Conservation (phyloP, 179 eudicot genomes). For the Silene coronaria region DNA sequence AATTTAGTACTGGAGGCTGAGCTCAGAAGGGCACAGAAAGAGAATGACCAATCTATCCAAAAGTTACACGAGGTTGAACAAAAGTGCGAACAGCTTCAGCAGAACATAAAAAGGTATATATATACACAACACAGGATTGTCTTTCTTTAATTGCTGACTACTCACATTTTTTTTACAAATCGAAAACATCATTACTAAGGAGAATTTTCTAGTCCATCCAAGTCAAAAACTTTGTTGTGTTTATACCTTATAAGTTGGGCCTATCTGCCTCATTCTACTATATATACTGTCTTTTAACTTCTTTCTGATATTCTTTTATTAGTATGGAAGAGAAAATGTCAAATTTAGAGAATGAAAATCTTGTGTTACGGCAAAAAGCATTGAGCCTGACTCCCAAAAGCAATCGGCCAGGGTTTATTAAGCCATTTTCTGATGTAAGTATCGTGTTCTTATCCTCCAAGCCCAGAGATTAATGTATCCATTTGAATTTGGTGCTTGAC, state of each 20-base stretch:
- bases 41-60: constrained; percentile 39
- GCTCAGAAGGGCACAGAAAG: constrained; percentile 58
- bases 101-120: constrained; percentile 59
- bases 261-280: constrained; percentile 1
- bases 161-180: not conserved
- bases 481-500: constrained; percentile 1
- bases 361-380: constrained; percentile 72
- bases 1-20: constrained; percentile 55
- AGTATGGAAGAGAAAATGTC: constrained; percentile 85
- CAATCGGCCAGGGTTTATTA: constrained; percentile 51
- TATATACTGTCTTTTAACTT: not conserved
- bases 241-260: not conserved
- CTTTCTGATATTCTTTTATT: constrained; percentile 6
- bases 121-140: not conserved
- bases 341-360: constrained; percentile 82
- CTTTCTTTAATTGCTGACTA: not conserved
- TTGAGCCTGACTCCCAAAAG: constrained; percentile 58
- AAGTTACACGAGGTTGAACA: constrained; percentile 68
- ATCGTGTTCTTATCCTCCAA: constrained; percentile 6
- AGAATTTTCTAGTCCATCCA: not conserved
- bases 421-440: constrained; percentile 69
- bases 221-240: not conserved
- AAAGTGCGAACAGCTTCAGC: constrained; percentile 61
- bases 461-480: not conserved
- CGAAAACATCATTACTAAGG: not conserved